Conservation (phyloP, 2,329 filamentous ascomycete species). For the Curvularia spicifera region DNA sequence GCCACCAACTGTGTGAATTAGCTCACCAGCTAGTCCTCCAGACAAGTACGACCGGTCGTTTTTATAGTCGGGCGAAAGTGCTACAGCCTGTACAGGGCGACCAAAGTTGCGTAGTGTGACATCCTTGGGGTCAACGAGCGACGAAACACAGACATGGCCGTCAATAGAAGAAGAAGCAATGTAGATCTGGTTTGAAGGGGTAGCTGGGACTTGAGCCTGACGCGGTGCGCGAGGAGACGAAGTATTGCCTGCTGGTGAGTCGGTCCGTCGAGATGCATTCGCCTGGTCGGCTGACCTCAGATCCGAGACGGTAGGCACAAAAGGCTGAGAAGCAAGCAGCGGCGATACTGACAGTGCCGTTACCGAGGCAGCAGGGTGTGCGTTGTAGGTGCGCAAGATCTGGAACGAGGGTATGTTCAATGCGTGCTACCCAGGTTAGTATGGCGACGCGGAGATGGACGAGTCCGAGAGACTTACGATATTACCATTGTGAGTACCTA, state of each 20-base stretch:
- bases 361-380: slow-evolving; percentile 83
- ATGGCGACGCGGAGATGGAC: background rate
- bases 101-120: slow-evolving; percentile 92
- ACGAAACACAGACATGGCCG: slow-evolving; percentile 92
- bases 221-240: slow-evolving; percentile 61
- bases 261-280: slow-evolving; percentile 50
- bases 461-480: slow-evolving; percentile 68
- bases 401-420: slow-evolving; percentile 83
- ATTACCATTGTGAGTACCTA: slow-evolving; percentile 95
- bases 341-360: slow-evolving; percentile 91
- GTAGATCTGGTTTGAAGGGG: slow-evolving; percentile 87
- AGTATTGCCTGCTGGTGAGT: slow-evolving; percentile 39
- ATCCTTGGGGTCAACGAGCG: slow-evolving; percentile 84
- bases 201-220: slow-evolving; percentile 69
- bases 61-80: slow-evolving; percentile 93
- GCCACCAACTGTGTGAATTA: slow-evolving; percentile 85
- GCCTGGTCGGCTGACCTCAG: slow-evolving; percentile 34
- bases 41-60: slow-evolving; percentile 88
- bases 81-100: slow-evolving; percentile 87
- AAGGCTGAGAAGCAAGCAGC: slow-evolving; percentile 66
- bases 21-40: slow-evolving; percentile 83
- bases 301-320: slow-evolving; percentile 29
- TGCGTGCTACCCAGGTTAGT: slow-evolving; percentile 69
- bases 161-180: slow-evolving; percentile 94
- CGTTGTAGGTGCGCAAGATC: slow-evolving; percentile 83